These are phyloP conservation scores for Podila verticillata DNA, from an alignment of 192 early-diverging fungal species.

Conservation along the genomic window DNA sequence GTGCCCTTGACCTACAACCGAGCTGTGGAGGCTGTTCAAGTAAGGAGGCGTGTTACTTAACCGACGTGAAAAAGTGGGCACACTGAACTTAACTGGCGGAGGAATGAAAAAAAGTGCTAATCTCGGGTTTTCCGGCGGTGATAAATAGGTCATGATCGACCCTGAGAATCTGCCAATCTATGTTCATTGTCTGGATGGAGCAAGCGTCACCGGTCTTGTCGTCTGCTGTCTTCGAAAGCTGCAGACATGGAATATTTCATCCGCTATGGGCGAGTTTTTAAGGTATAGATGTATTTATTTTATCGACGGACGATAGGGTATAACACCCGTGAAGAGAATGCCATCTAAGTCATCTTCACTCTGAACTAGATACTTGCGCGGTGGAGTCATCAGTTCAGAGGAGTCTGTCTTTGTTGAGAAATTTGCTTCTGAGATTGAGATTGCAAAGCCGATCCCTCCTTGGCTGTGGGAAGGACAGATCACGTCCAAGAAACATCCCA, in stretches of 20 bases:
- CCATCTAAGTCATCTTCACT: too few species aligned
- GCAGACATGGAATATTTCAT: slow-evolving; percentile 86
- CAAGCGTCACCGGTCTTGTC: slow-evolving; percentile 84
- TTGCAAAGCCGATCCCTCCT: slow-evolving; percentile 62
- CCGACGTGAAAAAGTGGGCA: slow-evolving; percentile 16
- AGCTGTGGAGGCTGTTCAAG: slow-evolving; percentile 73
- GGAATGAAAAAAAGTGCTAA: background rate
- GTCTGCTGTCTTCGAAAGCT: slow-evolving; percentile 90
- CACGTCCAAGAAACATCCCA: slow-evolving; percentile 73
- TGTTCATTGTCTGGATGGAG: slow-evolving; percentile 92
- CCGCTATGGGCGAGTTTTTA: slow-evolving; percentile 76
- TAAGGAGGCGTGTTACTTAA: slow-evolving; percentile 60
- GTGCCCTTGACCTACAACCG: slow-evolving; percentile 83
- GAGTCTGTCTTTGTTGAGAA: slow-evolving; percentile 83
- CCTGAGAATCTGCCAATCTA: slow-evolving; percentile 78
- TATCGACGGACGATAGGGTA: background rate
- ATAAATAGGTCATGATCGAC: slow-evolving; percentile 76
- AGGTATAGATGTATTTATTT: slow-evolving; percentile 50
- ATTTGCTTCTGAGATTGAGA: slow-evolving; percentile 74
- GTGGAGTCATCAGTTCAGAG: slow-evolving; percentile 70
- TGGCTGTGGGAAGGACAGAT: slow-evolving; percentile 79
- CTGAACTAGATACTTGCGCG: slow-evolving; percentile 60
- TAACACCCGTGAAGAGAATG: too few species aligned
- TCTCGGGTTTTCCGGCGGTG: background rate
- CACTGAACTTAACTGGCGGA: background rate